These are phyloP conservation scores for Quillaja saponaria DNA, from an alignment of 306 rosid genomes.

Conservation along the genomic window DNA sequence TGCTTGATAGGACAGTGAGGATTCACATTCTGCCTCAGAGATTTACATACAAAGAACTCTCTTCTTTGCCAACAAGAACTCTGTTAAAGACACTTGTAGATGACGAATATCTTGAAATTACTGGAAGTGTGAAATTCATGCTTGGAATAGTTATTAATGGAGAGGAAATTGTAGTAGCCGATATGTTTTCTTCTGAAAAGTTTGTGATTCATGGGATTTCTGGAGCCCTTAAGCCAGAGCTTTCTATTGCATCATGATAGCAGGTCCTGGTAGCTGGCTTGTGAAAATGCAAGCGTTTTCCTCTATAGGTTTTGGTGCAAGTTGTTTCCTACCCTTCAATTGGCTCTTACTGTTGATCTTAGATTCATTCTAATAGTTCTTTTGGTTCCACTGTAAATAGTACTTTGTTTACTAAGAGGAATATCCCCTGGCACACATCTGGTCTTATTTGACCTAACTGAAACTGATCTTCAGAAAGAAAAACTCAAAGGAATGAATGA, in stretches of 20 bases:
- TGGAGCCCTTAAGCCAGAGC: slow-evolving; percentile 43
- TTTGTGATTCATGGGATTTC: slow-evolving; percentile 77
- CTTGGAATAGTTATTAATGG: slow-evolving; percentile 50
- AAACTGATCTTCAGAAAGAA: too few species aligned
- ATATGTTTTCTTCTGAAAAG: slow-evolving; percentile 47
- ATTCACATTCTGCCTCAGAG: slow-evolving; percentile 70
- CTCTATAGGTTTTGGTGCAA: too few species aligned
- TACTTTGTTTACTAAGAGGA: too few species aligned
- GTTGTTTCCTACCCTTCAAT: too few species aligned
- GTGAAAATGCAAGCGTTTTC: too few species aligned
- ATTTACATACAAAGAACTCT: slow-evolving; percentile 43
- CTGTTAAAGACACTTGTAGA: slow-evolving; percentile 47
- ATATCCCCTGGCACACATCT: too few species aligned
- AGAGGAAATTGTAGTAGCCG: slow-evolving; percentile 59
- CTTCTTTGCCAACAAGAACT: slow-evolving; percentile 40
- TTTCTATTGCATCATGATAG: slow-evolving; percentile 21
- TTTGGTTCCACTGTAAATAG: too few species aligned
- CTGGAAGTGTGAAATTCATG: slow-evolving; percentile 35
- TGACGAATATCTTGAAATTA: slow-evolving; percentile 48
- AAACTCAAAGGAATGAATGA: too few species aligned
- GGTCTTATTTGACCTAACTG: too few species aligned
- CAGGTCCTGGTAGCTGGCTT: too few species aligned
- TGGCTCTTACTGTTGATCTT: too few species aligned
- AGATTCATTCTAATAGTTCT: too few species aligned
- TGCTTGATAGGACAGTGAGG: slow-evolving; percentile 60